Evolutionary conservation across 78 protist species (phyloP).

Genomic region (Paulinella micropora): DNA sequence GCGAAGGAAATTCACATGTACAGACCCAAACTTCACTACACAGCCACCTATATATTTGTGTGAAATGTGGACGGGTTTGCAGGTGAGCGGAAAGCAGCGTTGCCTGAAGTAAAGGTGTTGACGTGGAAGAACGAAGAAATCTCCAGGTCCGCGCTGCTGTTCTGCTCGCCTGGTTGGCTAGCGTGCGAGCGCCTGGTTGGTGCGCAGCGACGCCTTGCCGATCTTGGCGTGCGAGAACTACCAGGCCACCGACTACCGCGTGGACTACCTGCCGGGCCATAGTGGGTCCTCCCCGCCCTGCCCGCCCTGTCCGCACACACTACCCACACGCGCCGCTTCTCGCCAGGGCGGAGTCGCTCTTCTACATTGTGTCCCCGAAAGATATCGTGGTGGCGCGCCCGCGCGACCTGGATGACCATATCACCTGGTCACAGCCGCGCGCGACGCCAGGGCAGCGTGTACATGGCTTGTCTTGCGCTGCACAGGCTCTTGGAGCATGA

Average conservation of each 20-base stretch:
- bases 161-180: no score
- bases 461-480: not conserved
- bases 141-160: no score
- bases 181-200: no score
- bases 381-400: constrained; percentile 64
- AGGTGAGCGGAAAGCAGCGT: no score
- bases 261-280: constrained; percentile 36
- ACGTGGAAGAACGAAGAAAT: constrained; percentile 27
- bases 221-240: constrained; percentile 51
- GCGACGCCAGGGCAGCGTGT: constrained; percentile 23
- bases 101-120: constrained; percentile 37
- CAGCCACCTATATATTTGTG: no score
- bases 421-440: constrained; percentile 65
- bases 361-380: constrained; percentile 59
- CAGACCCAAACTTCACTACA: no score
- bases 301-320: no score
- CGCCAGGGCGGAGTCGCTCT: no score
- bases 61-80: no score
- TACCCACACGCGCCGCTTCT: no score
- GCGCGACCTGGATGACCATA: constrained; percentile 60
- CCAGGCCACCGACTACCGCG: constrained; percentile 48
- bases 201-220: constrained; percentile 38
- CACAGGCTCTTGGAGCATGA: not conserved
- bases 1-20: no score
- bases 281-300: no score